These are phyloP conservation scores for Scheffersomyces lignosus DNA, from an alignment of 805 yeast species.

Conservation along the genomic window DNA sequence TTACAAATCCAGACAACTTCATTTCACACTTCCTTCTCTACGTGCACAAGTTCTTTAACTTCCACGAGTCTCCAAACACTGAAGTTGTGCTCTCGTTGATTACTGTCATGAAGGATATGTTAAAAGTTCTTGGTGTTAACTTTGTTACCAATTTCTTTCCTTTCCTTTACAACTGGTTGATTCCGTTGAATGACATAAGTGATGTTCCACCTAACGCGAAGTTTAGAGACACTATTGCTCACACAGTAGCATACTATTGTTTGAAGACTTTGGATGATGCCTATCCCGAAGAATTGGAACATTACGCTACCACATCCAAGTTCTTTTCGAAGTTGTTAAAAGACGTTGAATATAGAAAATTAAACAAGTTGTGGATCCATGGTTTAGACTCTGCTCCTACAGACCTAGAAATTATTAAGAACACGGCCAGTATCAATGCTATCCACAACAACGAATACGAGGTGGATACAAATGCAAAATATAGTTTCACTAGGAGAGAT, in stretches of 20 bases:
- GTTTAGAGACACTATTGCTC: conserved; percentile 34
- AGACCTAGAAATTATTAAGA: conserved; percentile 4
- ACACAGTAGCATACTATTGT: conserved; percentile 24
- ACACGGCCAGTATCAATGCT: not conserved
- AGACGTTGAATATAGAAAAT: conserved; percentile 27
- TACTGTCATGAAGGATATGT: conserved; percentile 19
- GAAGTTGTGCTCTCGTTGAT: conserved; percentile 23
- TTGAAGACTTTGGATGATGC: conserved; percentile 27
- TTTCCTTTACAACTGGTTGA: conserved; percentile 45
- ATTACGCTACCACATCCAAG: conserved; percentile 19
- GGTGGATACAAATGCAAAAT: not conserved
- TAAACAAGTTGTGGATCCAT: conserved; percentile 27
- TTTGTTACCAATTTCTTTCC: conserved; percentile 46
- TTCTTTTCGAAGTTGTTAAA: conserved; percentile 16
- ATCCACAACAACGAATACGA: not conserved
- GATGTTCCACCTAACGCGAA: conserved; percentile 9
- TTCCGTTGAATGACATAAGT: conserved; percentile 13
- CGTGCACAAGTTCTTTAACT: conserved; percentile 32
- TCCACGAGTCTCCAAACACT: conserved; percentile 20
- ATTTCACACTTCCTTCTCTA: conserved; percentile 38
- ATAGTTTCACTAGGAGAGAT: conserved; percentile 11
- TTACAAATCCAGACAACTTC: conserved; percentile 42
- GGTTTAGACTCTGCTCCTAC: conserved; percentile 17
- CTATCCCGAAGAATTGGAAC: conserved; percentile 23
- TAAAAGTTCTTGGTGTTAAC: conserved; percentile 45